phyloP scores from a whole-genome alignment of 2,329 filamentous ascomycete species.

The Penicillium corylophilum region DNA sequence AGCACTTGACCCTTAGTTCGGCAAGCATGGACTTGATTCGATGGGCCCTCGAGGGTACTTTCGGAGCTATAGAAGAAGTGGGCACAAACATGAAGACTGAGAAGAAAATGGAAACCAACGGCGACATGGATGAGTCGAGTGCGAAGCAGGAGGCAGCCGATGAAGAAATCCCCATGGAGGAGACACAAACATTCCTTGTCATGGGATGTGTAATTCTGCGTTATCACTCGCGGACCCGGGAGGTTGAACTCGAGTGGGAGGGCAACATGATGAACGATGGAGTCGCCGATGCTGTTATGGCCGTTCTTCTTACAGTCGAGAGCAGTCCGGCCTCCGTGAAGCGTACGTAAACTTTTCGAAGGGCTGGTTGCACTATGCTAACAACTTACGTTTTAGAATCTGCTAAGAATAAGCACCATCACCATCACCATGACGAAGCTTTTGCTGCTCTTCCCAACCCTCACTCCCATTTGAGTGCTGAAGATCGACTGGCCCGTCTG shows the following conservation, averaged over 20 bases:
- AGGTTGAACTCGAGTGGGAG: conserved; percentile 93
- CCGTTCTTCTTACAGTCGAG: conserved; percentile 86
- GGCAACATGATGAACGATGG: conserved; percentile 97
- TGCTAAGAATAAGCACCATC: conserved; percentile 60
- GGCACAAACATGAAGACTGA: conserved; percentile 23
- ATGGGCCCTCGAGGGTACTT: conserved; percentile 93
- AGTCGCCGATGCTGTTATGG: conserved; percentile 95
- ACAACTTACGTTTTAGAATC: conserved; percentile 45
- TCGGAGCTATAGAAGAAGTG: conserved; percentile 72
- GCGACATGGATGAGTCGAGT: conserved; percentile 40
- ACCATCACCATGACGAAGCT: conserved; percentile 46
- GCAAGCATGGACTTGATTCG: conserved; percentile 87
- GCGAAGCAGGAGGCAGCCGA: conserved; percentile 43
- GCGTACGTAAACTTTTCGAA: conserved; percentile 56
- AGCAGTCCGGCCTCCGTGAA: conserved; percentile 93
- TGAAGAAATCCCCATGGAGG: conserved; percentile 44
- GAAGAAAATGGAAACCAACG: conserved; percentile 28
- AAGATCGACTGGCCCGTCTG: conserved; percentile 78
- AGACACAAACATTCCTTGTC: conserved; percentile 57
- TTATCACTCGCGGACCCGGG: conserved; percentile 67
- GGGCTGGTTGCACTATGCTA: conserved; percentile 8
- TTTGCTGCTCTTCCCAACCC: conserved; percentile 60
- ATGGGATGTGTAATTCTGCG: conserved; percentile 91
- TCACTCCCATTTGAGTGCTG: conserved; percentile 68
- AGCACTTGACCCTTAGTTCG: conserved; percentile 81